phyloP scores from a whole-genome alignment of 225 moss, liverwort and hornwort species.

The Physcomitrium patens region DNA sequence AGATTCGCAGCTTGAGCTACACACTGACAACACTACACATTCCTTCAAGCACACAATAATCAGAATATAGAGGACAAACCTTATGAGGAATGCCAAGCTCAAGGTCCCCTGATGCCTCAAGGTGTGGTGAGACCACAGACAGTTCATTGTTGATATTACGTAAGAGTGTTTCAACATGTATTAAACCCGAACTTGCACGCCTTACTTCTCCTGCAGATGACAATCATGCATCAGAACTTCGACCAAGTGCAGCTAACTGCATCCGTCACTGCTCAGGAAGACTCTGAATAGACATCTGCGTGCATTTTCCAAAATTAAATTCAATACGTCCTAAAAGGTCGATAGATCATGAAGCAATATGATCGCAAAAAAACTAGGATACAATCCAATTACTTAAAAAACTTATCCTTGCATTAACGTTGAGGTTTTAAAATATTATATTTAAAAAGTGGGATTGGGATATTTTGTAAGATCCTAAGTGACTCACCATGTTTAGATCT shows the following conservation, averaged over 20 bases:
- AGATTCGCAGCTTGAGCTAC: slow-evolving; percentile 3
- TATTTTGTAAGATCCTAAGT: background rate
- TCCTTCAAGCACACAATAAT: background rate
- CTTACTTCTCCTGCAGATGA: slow-evolving; percentile 18
- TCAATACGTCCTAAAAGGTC: slow-evolving; percentile 18
- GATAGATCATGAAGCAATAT: background rate
- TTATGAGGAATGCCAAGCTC: slow-evolving; percentile 25
- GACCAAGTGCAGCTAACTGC: slow-evolving; percentile 28
- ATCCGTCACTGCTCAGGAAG: slow-evolving; percentile 44
- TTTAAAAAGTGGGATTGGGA: background rate
- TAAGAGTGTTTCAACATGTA: slow-evolving; percentile 17
- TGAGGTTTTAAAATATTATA: background rate
- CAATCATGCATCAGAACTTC: slow-evolving; percentile 11
- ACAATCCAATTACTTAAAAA: background rate
- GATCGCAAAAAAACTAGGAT: background rate
- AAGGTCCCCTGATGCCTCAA: slow-evolving; percentile 25
- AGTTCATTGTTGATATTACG: slow-evolving; percentile 12
- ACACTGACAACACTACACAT: background rate
- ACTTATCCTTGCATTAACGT: background rate
- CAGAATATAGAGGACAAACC: slow-evolving; percentile 6
- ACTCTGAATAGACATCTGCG: slow-evolving; percentile 34
- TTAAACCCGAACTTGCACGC: slow-evolving; percentile 1
- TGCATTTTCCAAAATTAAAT: slow-evolving; percentile 4
- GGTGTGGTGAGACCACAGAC: slow-evolving; percentile 7
- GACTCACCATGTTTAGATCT: slow-evolving; percentile 32